Percentiles rank a stretch among this genome's conserved stretches.
Evolutionary conservation across 345 rosid genomes (phyloP).

Genomic region (Eucalyptus curtisii): DNA sequence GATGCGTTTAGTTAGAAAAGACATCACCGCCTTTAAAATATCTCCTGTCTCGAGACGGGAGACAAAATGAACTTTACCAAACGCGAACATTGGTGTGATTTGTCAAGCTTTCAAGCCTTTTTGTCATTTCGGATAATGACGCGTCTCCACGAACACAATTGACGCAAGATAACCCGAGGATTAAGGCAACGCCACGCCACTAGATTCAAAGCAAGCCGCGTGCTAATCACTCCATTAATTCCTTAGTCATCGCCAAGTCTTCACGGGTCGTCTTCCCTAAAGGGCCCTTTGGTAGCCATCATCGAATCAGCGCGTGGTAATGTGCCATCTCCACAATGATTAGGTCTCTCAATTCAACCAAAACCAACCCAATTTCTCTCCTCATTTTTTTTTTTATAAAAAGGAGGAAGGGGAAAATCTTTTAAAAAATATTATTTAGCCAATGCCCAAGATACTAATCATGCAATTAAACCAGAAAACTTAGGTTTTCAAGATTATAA

Average conservation of each 20-base stretch:
- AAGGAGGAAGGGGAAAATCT: background rate
- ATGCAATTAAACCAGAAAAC: background rate
- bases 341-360: background rate
- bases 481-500: background rate
- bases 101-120: background rate
- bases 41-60: background rate
- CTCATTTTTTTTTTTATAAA: background rate
- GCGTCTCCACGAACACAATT: background rate
- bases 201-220: background rate
- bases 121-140: background rate
- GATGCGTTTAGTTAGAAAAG: background rate
- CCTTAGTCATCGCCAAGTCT: background rate
- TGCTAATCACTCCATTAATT: background rate
- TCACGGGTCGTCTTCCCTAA: background rate
- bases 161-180: background rate
- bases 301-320: background rate
- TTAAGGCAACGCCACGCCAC: background rate
- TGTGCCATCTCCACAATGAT: background rate
- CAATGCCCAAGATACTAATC: background rate
- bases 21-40: background rate
- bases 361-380: background rate
- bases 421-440: background rate
- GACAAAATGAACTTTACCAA: background rate
- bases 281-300: background rate
- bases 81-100: background rate